Evolutionary conservation across 208 protist species (phyloP).

Genomic region (Leishmania lainsoni): DNA sequence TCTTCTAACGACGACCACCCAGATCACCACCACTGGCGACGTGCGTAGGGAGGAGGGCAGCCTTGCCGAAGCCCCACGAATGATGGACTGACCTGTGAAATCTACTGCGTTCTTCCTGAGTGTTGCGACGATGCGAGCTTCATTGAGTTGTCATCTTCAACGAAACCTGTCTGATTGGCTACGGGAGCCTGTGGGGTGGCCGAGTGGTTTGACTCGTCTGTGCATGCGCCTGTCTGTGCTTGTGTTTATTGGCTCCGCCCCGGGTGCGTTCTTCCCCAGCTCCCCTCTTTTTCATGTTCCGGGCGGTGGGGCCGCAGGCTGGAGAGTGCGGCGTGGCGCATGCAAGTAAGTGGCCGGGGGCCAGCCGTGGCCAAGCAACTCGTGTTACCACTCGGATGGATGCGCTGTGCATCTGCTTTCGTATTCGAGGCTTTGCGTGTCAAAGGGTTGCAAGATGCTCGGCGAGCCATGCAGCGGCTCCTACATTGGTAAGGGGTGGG

Average conservation of each 20-base stretch:
- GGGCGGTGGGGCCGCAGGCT: background rate
- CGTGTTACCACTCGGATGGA: conserved; percentile 76
- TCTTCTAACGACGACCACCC: background rate
- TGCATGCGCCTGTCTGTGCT: background rate
- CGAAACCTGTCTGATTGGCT: conserved; percentile 11
- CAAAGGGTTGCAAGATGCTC: conserved; percentile 74
- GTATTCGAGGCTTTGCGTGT: conserved; percentile 70
- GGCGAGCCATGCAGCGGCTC: background rate
- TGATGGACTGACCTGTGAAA: conserved; percentile 16
- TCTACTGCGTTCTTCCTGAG: conserved; percentile 22
- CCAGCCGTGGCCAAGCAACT: conserved; percentile 35
- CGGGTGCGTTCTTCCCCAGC: background rate
- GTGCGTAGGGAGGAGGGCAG: too few relatives aligned
- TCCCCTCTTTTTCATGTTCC: background rate
- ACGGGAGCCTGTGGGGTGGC: background rate
- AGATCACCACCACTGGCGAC: background rate
- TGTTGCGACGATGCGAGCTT: conserved; percentile 10
- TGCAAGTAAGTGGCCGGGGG: background rate
- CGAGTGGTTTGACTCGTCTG: background rate
- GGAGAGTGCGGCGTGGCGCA: background rate
- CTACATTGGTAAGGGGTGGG: background rate
- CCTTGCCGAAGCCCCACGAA: background rate
- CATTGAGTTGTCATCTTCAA: conserved; percentile 18
- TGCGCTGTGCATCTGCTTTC: conserved; percentile 12
- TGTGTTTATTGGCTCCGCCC: background rate